Evolutionary conservation across 140 eudicot genomes (phyloP).

Genomic region (Senecio squalidus): DNA sequence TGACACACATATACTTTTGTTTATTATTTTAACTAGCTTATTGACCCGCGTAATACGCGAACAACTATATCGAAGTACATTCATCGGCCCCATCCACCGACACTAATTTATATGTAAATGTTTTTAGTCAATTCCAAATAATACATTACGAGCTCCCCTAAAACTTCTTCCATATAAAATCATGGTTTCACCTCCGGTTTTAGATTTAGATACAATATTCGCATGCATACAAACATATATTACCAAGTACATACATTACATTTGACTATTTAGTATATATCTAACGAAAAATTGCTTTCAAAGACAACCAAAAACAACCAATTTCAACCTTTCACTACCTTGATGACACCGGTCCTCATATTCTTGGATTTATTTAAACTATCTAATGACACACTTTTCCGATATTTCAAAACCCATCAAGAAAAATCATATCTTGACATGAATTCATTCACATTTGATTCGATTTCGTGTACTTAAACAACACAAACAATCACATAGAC

Average conservation of each 20-base stretch:
- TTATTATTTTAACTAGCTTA: no score
- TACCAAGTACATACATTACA: not conserved
- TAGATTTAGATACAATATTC: no score
- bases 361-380: slow-evolving; percentile 23
- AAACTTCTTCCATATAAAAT: no score
- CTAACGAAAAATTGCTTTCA: slow-evolving; percentile 4
- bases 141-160: no score
- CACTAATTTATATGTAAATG: no score
- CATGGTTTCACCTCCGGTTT: no score
- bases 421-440: slow-evolving; percentile 7
- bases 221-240: not conserved
- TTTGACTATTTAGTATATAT: slow-evolving; percentile 2
- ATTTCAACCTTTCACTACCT: slow-evolving; percentile 19
- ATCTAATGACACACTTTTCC: slow-evolving; percentile 10
- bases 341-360: slow-evolving; percentile 23
- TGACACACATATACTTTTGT: no score
- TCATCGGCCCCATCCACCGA: no score
- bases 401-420: slow-evolving; percentile 22
- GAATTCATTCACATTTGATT: not conserved
- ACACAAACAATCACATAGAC: not conserved
- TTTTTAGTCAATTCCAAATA: no score
- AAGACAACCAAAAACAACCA: slow-evolving; percentile 18
- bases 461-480: not conserved
- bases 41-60: no score
- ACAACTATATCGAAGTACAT: no score